phyloP scores from a whole-genome alignment of 1,284 basidiomycete species.

The Sutorius eximius region DNA sequence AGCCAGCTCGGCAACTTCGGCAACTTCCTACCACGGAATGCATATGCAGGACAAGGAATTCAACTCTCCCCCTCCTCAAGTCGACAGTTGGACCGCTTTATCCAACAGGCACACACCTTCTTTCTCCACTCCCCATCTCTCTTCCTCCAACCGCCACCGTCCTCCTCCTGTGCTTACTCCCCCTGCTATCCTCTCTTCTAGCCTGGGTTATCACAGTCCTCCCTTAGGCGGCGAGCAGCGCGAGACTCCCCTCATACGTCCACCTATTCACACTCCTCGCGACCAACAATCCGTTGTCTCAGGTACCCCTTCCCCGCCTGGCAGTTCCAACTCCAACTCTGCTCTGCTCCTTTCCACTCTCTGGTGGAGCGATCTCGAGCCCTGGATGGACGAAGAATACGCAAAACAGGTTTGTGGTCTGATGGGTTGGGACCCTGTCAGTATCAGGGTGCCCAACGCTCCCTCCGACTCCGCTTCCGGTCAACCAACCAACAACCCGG shows the following conservation, averaged over 20 bases:
- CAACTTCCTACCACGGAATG: slow-evolving; percentile 37
- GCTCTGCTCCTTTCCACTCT: slow-evolving; percentile 53
- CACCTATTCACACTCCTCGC: slow-evolving; percentile 26
- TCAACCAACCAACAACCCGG: slow-evolving; percentile 74
- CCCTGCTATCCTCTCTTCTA: slow-evolving; percentile 17
- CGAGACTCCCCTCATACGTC: slow-evolving; percentile 35
- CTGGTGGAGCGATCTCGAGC: slow-evolving; percentile 81
- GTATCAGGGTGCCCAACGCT: slow-evolving; percentile 69
- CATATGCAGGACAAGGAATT: slow-evolving; percentile 38
- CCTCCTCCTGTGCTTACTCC: slow-evolving; percentile 27
- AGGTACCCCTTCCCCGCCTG: slow-evolving; percentile 26
- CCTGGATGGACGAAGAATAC: slow-evolving; percentile 93
- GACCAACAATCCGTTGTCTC: slow-evolving; percentile 25
- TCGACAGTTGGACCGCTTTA: slow-evolving; percentile 31
- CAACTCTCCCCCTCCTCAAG: slow-evolving; percentile 18
- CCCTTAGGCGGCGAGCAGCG: slow-evolving; percentile 42
- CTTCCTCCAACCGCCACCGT: slow-evolving; percentile 37
- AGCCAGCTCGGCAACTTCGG: slow-evolving; percentile 24
- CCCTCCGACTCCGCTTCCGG: slow-evolving; percentile 53
- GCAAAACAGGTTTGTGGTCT: slow-evolving; percentile 76
- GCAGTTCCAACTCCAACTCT: slow-evolving; percentile 30
- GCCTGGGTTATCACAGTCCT: slow-evolving; percentile 17
- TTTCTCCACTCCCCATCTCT: slow-evolving; percentile 25
- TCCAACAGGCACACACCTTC: slow-evolving; percentile 50
- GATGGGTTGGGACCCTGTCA: slow-evolving; percentile 77